Evolutionary conservation across 495 filamentous ascomycete genomes (phyloP).

Genomic region (Penicillium tannophilum): DNA sequence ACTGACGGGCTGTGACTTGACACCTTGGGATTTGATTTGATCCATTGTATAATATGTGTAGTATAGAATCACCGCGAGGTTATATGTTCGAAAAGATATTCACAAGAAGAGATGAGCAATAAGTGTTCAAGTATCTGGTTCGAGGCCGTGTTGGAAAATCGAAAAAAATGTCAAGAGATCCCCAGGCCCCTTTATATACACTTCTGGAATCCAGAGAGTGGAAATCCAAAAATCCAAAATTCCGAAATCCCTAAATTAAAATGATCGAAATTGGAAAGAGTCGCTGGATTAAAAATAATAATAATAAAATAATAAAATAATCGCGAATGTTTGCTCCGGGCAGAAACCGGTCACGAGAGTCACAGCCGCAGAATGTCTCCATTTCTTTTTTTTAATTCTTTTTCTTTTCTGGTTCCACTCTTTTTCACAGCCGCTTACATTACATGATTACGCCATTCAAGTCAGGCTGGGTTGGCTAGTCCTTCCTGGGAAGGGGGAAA

Average conservation of each 20-base stretch:
- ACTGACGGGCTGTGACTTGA: slow-evolving; percentile 4
- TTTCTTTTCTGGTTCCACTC: not conserved
- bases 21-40: slow-evolving; percentile 16
- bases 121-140: not conserved
- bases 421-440: not conserved
- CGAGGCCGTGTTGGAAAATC: not conserved
- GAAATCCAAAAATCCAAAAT: not conserved
- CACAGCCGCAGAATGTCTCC: slow-evolving; percentile 3
- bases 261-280: not conserved
- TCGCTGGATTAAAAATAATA: not conserved
- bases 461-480: not conserved
- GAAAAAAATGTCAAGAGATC: not conserved
- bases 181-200: slow-evolving; percentile 19
- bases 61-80: not conserved
- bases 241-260: slow-evolving; percentile 4
- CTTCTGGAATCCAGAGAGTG: not conserved
- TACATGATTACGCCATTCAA: not conserved
- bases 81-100: not conserved
- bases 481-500: not conserved
- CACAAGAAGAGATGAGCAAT: not conserved
- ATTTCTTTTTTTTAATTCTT: not conserved
- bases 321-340: slow-evolving; percentile 23
- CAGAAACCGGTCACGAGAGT: slow-evolving; percentile 25
- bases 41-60: slow-evolving; percentile 14
- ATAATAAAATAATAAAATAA: slow-evolving; percentile 7